Evolutionary conservation across 306 rosid genomes (phyloP), one percentile per base, ranked within the genome.

Genomic region (Sphenostylis stenocarpa): DNA sequence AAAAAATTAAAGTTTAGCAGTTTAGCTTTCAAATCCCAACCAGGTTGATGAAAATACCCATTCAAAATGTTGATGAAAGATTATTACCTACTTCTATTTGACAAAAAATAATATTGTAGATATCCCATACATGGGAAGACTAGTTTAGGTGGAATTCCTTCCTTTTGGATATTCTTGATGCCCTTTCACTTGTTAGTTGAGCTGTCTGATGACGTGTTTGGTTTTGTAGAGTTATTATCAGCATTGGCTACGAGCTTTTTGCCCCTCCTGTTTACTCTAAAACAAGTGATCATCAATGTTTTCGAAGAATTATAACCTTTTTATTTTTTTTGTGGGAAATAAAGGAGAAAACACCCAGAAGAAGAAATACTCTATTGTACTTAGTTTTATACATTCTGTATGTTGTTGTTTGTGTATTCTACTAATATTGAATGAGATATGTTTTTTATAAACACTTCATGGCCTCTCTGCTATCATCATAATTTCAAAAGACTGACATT

Each of bases 401-500:
- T 38, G 19, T 33, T 67, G 49, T 72, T 43, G 61, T 49, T 80
- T 58, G 45, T 21, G 19, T 28, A 47, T 51, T 81, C 74, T 66
- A 43, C 44, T 70, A 31, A 56, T 41, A 49, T 49, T 12, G 58
- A 34, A 26, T 47, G 60, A 62, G 66, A 13, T 71, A 29, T 41
- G 19, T 14, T 78, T 64, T 51, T 51, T 44, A 63, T 53, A 44
- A 48, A 47, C 10, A 13, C 48, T 28, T 47, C 43, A 23, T 43
- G 82, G 71, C 77, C 19, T 53, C 31, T 33, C 5, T 14, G 0
- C 67, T 45, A 60, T 78, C 43, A 69, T 31, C 49, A 23, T 48
- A 62, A 12, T 36, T 70, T 38, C 49, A 74, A 5, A 16, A 55
- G 60, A 63, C 71, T 65, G 11, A 65, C 82, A 17, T 84, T 58